Evolutionary conservation across 306 rosid genomes (phyloP).

Genomic region (Quercus agrifolia): DNA sequence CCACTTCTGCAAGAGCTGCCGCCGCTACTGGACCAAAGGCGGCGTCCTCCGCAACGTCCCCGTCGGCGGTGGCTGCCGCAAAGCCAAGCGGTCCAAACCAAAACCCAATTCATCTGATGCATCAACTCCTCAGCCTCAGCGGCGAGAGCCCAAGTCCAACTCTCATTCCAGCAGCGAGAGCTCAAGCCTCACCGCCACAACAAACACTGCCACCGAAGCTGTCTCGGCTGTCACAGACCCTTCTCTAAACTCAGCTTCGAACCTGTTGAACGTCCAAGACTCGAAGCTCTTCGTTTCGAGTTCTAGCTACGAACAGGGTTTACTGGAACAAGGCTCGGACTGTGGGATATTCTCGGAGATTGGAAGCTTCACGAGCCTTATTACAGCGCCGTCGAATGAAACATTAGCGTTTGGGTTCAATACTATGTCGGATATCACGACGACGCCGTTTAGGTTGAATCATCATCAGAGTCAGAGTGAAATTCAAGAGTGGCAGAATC

Average conservation of each 20-base stretch:
- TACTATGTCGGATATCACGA: conserved; percentile 28
- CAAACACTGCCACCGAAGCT: conserved; percentile 35
- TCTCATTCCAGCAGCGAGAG: conserved; percentile 91
- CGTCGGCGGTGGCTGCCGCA: conserved; percentile 93
- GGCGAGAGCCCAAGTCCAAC: conserved; percentile 26
- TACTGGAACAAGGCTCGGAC: conserved; percentile 39
- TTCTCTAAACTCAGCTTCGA: conserved; percentile 30
- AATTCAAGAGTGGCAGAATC: conserved; percentile 5
- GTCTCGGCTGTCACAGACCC: conserved; percentile 38
- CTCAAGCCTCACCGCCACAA: conserved; percentile 70
- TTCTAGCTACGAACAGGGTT: conserved; percentile 23
- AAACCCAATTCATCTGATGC: conserved; percentile 26
- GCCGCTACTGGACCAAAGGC: conserved; percentile 97
- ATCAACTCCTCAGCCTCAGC: background rate
- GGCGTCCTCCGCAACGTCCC: conserved; percentile 99
- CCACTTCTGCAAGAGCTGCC: conserved; percentile 95
- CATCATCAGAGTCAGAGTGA: conserved; percentile 8
- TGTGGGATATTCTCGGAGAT: conserved; percentile 75
- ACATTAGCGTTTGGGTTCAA: conserved; percentile 52
- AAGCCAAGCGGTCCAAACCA: conserved; percentile 74
- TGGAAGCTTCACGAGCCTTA: conserved; percentile 63
- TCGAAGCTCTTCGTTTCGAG: conserved; percentile 31
- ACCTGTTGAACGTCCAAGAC: conserved; percentile 26
- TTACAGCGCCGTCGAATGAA: conserved; percentile 47
- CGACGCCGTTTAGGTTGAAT: conserved; percentile 53